Conservation (phyloP, 164 flowering plant species). For the Aristolochia californica region DNA sequence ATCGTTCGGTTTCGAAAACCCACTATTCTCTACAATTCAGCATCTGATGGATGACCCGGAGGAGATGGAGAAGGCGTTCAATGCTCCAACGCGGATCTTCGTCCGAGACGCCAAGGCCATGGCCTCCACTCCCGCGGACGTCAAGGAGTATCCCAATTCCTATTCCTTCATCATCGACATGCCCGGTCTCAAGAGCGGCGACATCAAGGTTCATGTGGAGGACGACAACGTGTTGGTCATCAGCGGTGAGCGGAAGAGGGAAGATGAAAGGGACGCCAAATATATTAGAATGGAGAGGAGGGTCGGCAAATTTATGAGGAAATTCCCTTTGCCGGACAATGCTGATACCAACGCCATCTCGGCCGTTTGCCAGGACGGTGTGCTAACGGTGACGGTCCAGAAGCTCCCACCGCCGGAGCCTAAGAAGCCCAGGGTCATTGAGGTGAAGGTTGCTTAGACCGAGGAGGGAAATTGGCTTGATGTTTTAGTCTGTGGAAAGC, state of each 20-base stretch:
- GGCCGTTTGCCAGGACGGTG: conserved; percentile 47
- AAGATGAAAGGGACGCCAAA: conserved; percentile 34
- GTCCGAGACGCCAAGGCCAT: conserved; percentile 53
- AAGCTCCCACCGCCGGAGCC: conserved; percentile 13
- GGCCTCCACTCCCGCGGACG: conserved; percentile 46
- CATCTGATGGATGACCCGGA: conserved; percentile 30
- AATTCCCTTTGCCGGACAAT: conserved; percentile 47
- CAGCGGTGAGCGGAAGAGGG: conserved; percentile 41
- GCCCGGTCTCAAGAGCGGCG: conserved; percentile 40
- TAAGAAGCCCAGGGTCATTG: conserved; percentile 19
- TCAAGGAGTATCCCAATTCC: conserved; percentile 34
- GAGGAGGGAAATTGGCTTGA: too few relatives aligned
- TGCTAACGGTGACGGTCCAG: conserved; percentile 34
- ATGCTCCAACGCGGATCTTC: conserved; percentile 32
- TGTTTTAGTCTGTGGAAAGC: too few relatives aligned
- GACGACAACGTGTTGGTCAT: conserved; percentile 29
- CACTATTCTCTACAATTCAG: conserved; percentile 31
- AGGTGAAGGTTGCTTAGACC: conserved; percentile 13
- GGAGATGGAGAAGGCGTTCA: conserved; percentile 17
- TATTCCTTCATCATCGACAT: conserved; percentile 43
- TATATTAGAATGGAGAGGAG: conserved; percentile 54
- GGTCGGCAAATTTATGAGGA: conserved; percentile 49
- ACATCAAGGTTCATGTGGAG: conserved; percentile 44
- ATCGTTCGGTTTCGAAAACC: conserved; percentile 30
- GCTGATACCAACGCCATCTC: conserved; percentile 31